Evolutionary conservation across 2,329 filamentous ascomycete genomes (phyloP).

Genomic region (Elsinoe ampelina): DNA sequence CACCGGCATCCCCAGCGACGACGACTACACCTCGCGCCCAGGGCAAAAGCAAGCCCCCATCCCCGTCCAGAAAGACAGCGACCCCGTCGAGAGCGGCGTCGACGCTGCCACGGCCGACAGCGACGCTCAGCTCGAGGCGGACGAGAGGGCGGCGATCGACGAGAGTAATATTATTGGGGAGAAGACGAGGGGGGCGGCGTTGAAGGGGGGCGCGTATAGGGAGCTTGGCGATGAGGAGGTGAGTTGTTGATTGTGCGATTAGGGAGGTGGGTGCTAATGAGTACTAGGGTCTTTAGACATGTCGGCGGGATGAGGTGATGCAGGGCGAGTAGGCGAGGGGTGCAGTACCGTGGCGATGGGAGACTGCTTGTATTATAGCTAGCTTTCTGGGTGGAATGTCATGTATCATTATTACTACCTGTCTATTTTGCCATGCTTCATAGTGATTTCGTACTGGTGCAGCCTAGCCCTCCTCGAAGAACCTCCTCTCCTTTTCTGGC

Average conservation of each 20-base stretch:
- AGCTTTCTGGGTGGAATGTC: background rate
- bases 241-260: background rate
- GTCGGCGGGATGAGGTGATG: too few species aligned
- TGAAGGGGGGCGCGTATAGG: conserved; percentile 35
- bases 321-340: background rate
- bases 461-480: too few species aligned
- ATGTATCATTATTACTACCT: background rate
- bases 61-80: conserved; percentile 40
- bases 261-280: too few species aligned
- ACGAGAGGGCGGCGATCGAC: conserved; percentile 43
- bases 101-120: conserved; percentile 37
- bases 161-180: conserved; percentile 38
- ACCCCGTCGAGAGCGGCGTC: conserved; percentile 38
- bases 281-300: background rate
- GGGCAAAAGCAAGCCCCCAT: conserved; percentile 39
- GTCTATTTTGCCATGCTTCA: too few species aligned
- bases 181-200: conserved; percentile 40
- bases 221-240: conserved; percentile 46
- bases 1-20: conserved; percentile 29
- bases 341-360: background rate
- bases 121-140: conserved; percentile 37
- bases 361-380: background rate
- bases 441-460: too few species aligned
- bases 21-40: conserved; percentile 39
- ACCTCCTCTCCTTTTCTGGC: too few species aligned